A percentile compares a stretch with the other conserved stretches of the same genome.
These are phyloP conservation scores for Hypomyces perniciosus DNA, from an alignment of 2,329 filamentous ascomycete genomes.

Conservation along the genomic window DNA sequence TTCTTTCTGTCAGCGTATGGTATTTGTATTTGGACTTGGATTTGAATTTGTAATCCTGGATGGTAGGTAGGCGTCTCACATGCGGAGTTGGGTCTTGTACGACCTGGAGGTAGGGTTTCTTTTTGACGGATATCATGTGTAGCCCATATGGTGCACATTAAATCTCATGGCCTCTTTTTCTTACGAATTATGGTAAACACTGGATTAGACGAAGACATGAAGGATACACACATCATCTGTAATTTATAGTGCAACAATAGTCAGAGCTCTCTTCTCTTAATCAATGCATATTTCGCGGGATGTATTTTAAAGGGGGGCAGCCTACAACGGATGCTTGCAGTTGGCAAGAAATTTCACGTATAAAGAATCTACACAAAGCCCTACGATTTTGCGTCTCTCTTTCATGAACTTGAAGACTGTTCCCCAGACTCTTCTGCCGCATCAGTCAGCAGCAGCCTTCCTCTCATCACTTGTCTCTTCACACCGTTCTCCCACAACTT, in stretches of 20 bases:
- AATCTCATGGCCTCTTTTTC: not conserved
- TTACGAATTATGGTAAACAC: not conserved
- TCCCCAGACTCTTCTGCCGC: no score
- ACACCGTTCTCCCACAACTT: not conserved
- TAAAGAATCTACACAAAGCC: not conserved
- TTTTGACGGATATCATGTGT: not conserved
- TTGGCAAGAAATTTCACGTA: not conserved
- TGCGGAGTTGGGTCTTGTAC: not conserved
- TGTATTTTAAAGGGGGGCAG: not conserved
- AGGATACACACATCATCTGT: not conserved
- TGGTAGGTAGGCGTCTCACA: not conserved
- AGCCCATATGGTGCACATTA: not conserved
- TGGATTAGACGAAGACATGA: not conserved
- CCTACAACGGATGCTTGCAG: slow-evolving; percentile 4
- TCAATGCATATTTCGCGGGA: not conserved
- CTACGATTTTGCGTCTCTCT: no score
- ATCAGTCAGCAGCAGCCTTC: not conserved
- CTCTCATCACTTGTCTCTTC: not conserved
- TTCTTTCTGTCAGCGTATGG: not conserved
- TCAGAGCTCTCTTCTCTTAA: not conserved
- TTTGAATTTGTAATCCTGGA: not conserved
- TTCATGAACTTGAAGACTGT: no score
- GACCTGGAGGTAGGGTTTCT: not conserved
- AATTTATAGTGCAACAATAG: not conserved
- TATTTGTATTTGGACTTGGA: not conserved